Percentiles rank a stretch among this genome's conserved stretches.
Conservation (phyloP, 2,329 filamentous ascomycete genomes). For the Parafenestella ontariensis region DNA sequence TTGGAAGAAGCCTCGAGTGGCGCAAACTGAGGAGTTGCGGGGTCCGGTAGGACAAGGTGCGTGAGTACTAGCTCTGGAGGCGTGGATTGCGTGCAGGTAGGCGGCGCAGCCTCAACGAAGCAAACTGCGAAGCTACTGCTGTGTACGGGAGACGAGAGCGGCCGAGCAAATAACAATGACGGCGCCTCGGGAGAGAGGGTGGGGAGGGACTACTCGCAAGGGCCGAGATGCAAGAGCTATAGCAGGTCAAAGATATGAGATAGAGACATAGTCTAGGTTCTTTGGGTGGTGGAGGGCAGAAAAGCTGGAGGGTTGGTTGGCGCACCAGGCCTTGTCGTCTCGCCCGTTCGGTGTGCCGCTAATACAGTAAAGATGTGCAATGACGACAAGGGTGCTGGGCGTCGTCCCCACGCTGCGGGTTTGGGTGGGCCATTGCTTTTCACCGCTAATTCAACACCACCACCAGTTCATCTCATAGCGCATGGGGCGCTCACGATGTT, state of each 20-base stretch:
- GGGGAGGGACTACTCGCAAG: neutral
- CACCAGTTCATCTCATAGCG: conserved; percentile 15
- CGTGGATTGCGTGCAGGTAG: neutral
- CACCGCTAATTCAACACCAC: conserved; percentile 19
- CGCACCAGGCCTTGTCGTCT: conserved; percentile 5
- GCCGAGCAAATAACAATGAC: neutral
- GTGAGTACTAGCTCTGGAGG: neutral
- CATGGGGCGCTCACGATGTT: conserved; percentile 6
- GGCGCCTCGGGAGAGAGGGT: neutral
- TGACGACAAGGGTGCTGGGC: conserved; percentile 18
- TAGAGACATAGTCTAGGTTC: neutral
- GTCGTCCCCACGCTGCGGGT: neutral
- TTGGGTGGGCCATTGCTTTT: neutral
- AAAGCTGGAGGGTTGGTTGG: conserved; percentile 19
- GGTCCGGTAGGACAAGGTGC: conserved; percentile 3
- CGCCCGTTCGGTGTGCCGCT: neutral
- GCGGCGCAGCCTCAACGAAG: conserved; percentile 6
- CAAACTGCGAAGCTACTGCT: conserved; percentile 1
- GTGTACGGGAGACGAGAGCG: neutral
- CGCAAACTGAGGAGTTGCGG: conserved; percentile 11
- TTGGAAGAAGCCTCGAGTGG: neutral
- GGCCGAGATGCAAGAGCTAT: conserved; percentile 6
- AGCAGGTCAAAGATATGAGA: neutral
- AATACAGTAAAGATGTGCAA: conserved; percentile 6
- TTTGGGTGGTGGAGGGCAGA: conserved; percentile 14